phyloP scores from a whole-genome alignment of 2,329 filamentous ascomycete genomes.

The Colletotrichum sublineola region DNA sequence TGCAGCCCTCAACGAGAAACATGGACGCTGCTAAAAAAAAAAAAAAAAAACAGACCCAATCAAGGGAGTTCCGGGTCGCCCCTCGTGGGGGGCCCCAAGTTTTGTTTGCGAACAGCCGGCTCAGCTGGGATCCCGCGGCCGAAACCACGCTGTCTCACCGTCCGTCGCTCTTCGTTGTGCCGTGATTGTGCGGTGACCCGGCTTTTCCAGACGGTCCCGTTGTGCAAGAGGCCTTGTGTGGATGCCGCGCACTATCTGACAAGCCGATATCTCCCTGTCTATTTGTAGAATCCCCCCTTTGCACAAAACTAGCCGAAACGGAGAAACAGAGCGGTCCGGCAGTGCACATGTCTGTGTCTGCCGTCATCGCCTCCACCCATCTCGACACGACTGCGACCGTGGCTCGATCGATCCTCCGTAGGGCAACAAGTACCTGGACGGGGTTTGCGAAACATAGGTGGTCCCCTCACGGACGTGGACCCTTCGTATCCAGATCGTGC shows the following conservation, averaged over 20 bases:
- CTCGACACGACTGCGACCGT: not conserved
- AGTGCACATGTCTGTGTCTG: slow-evolving; percentile 22
- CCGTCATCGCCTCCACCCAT: slow-evolving; percentile 14
- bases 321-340: slow-evolving; percentile 7
- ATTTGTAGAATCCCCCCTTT: not conserved
- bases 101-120: not conserved
- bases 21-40: not conserved
- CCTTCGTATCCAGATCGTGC: slow-evolving; percentile 22
- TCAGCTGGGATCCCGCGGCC: slow-evolving; percentile 11
- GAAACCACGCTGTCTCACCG: slow-evolving; percentile 32
- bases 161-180: not conserved
- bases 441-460: slow-evolving; percentile 13
- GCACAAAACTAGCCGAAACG: slow-evolving; percentile 6
- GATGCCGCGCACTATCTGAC: slow-evolving; percentile 6
- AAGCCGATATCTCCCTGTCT: slow-evolving; percentile 1
- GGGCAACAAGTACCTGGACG: slow-evolving; percentile 16
- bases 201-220: not conserved
- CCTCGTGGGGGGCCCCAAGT: not conserved
- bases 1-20: slow-evolving; percentile 19
- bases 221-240: slow-evolving; percentile 11
- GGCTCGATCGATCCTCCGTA: not conserved
- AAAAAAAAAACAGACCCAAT: not conserved
- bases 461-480: slow-evolving; percentile 18
- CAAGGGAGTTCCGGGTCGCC: slow-evolving; percentile 9
- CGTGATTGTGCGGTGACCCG: not conserved